Percentiles rank a stretch among this genome's conserved stretches.
Conservation (phyloP, 2,329 filamentous ascomycete species). For the Rhexocercosporidium sp. region DNA sequence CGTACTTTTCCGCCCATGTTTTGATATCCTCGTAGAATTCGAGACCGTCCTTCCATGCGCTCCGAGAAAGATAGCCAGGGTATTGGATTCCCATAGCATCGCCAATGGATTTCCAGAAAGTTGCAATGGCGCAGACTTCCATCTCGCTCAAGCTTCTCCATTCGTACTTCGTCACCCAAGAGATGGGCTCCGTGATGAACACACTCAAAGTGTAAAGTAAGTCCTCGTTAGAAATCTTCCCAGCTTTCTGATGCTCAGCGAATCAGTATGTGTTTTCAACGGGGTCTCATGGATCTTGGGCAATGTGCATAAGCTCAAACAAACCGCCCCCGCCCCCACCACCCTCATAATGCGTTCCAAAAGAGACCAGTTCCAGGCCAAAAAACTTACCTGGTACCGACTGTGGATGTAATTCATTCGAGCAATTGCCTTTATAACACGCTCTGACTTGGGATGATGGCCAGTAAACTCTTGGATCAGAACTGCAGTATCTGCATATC, state of each 20-base stretch:
- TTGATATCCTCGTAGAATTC: slow-evolving; percentile 57
- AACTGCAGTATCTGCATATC: slow-evolving; percentile 35
- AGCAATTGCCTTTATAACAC: slow-evolving; percentile 58
- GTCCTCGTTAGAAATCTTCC: slow-evolving; percentile 65
- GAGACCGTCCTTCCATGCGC: slow-evolving; percentile 54
- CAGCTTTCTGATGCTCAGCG: slow-evolving; percentile 46
- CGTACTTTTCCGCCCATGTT: slow-evolving; percentile 60
- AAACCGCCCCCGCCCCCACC: too few relatives aligned
- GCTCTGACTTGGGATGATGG: slow-evolving; percentile 37
- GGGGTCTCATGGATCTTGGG: too few relatives aligned
- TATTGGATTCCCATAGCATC: slow-evolving; percentile 71
- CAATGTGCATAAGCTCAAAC: too few relatives aligned
- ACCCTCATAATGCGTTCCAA: too few relatives aligned
- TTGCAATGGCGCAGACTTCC: slow-evolving; percentile 70
- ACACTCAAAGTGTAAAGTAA: slow-evolving; percentile 69
- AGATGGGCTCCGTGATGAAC: slow-evolving; percentile 68
- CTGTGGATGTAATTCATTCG: slow-evolving; percentile 69
- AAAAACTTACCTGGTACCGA: slow-evolving; percentile 48
- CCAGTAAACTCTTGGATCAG: slow-evolving; percentile 34
- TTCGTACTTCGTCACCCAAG: slow-evolving; percentile 69
- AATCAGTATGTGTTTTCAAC: background rate
- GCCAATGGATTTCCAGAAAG: slow-evolving; percentile 74
- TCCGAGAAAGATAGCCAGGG: slow-evolving; percentile 28
- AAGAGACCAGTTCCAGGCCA: too few relatives aligned
- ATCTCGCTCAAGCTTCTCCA: slow-evolving; percentile 72